Conservation (phyloP, 306 rosid genomes). For the Styphnolobium japonicum region DNA sequence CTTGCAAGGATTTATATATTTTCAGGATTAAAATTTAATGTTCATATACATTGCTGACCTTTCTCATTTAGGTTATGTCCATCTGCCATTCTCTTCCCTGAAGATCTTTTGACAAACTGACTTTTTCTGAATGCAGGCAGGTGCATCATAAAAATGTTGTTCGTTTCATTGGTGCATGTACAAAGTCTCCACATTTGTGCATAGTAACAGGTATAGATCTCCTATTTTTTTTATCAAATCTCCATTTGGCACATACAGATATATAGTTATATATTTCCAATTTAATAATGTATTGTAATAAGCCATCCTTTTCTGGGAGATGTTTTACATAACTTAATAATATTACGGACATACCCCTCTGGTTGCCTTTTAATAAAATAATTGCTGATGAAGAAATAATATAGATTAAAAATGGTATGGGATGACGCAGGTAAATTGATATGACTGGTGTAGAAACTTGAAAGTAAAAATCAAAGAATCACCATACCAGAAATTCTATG, state of each 20-base stretch:
- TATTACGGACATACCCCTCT: background rate
- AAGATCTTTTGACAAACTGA: slow-evolving; percentile 1
- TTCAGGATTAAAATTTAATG: background rate
- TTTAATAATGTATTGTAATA: background rate
- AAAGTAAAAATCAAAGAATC: background rate
- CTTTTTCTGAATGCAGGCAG: slow-evolving; percentile 63
- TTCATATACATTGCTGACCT: background rate
- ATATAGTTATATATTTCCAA: slow-evolving; percentile 1
- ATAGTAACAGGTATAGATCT: slow-evolving; percentile 77
- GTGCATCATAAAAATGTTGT: slow-evolving; percentile 93
- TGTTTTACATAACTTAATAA: background rate
- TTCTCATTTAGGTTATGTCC: slow-evolving; percentile 8
- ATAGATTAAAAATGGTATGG: background rate
- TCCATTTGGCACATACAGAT: slow-evolving; percentile 2
- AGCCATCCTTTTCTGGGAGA: background rate
- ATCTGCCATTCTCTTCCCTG: background rate
- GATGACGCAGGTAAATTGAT: background rate
- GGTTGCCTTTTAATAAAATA: background rate
- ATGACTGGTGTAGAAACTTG: background rate
- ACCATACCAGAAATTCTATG: background rate
- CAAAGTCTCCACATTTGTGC: slow-evolving; percentile 83
- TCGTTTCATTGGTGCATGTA: slow-evolving; percentile 90
- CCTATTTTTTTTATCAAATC: background rate
- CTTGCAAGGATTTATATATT: background rate
- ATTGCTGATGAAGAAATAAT: background rate